A percentile compares a stretch with the other conserved stretches of the same genome.
phyloP scores from a whole-genome alignment of 371 early-diverging fungal species.

The Parasitella parasitica region DNA sequence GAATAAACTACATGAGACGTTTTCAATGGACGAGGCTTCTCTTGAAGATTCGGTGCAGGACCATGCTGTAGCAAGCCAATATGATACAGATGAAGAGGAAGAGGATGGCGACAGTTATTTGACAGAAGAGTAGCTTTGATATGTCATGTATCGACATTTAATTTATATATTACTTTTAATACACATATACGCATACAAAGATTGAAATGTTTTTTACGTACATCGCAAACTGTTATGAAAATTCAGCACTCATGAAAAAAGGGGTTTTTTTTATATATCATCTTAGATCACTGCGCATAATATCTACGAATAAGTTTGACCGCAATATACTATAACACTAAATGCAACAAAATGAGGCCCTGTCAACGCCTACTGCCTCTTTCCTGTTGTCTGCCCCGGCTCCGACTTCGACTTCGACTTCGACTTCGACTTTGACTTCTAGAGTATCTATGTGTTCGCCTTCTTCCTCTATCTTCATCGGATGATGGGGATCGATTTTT shows the following conservation, averaged over 20 bases:
- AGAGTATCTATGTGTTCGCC: not conserved
- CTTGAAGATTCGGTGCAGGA: not conserved
- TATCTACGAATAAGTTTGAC: not conserved
- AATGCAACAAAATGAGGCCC: not conserved
- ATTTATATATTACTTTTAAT: too few relatives aligned
- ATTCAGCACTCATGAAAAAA: too few relatives aligned
- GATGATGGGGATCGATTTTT: conserved; percentile 9
- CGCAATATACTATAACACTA: not conserved
- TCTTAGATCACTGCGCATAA: too few relatives aligned
- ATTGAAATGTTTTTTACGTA: too few relatives aligned
- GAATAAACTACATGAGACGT: conserved; percentile 34
- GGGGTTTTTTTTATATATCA: too few relatives aligned
- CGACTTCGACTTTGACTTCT: not conserved
- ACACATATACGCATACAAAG: too few relatives aligned
- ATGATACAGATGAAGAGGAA: conserved; percentile 4
- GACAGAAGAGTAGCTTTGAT: conserved; percentile 12
- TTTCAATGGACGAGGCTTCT: conserved; percentile 13
- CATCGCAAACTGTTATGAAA: too few relatives aligned
- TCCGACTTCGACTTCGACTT: too few relatives aligned
- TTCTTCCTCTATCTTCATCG: not conserved
- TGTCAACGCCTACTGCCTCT: not conserved
- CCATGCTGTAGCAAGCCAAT: not conserved
- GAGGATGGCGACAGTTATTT: conserved; percentile 22
- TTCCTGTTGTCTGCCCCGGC: not conserved
- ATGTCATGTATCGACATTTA: too few relatives aligned